Evolutionary conservation across 2,329 filamentous ascomycete genomes (phyloP), one percentile per base, ranked within the genome.

Genomic region (Xylariaceae sp.): DNA sequence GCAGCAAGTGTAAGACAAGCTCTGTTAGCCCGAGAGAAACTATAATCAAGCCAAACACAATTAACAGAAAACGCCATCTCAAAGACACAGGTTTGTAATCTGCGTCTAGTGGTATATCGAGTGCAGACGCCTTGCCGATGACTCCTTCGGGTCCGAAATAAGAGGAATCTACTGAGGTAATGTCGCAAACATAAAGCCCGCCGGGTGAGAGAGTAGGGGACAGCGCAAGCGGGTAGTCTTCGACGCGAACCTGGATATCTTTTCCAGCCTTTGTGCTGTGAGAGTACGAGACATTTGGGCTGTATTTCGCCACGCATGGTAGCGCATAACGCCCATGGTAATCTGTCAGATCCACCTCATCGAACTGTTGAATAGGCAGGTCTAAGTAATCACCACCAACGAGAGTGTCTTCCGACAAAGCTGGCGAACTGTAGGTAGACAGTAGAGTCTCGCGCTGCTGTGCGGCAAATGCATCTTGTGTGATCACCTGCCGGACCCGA

Each of bases 1-100:
- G 66, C 6, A 68, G 56, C 39, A 58, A 51, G 22, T 58, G 62
- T 41, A 62, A 55, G 1, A 62, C 59, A 19, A 64, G 32, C 48
- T 63, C 64, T 27, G 59, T 58, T 11, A 68, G 22, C 0, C 38
- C 58, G 14, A 68, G 53, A 11, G 67, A 54, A 32, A 54, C 14
- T 11, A 59, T 31, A 18, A 65, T 49, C 11, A 35, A 40, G 5
- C 51, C 48, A 14, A 61, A 43, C 5, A 62, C 33, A 12, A 35
- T 17, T 9, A 57, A 14, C 33, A 63, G 43, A 35, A 59, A 58
- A 11, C 38, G 43, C 47, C 45, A 47, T 45, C 54, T 55, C 22
- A 65, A 42, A 4, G 53, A 48, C 11, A 47, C 33, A 6, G 62
- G 62, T 39, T 55, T 61, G 43, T 62, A 65, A 44, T 61, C 54